phyloP scores from a whole-genome alignment of 768 basidiomycete species.

The Trametes gibbosa region DNA sequence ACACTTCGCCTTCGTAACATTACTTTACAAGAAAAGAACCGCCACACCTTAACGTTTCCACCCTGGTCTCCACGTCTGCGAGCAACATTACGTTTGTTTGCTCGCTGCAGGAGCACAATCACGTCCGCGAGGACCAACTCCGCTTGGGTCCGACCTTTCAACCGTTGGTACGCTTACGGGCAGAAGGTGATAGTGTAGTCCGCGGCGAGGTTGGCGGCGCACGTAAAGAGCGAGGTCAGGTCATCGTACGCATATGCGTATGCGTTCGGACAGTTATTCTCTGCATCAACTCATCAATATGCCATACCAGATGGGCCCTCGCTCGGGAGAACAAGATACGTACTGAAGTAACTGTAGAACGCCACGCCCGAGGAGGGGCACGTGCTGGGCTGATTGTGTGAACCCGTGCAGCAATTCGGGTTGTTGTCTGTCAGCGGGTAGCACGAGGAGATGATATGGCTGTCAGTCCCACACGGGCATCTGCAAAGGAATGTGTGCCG shows the following conservation, averaged over 20 bases:
- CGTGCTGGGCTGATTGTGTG: slow-evolving; percentile 46
- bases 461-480: no score
- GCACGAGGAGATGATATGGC: no score
- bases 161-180: not conserved
- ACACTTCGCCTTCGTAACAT: no score
- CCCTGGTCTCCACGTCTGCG: no score
- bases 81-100: no score
- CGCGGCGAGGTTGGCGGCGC: not conserved
- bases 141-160: no score
- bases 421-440: slow-evolving; percentile 42
- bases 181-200: not conserved
- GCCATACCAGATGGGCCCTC: not conserved
- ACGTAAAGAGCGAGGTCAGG: not conserved
- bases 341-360: slow-evolving; percentile 49
- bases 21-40: no score
- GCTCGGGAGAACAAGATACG: slow-evolving; percentile 9
- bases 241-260: slow-evolving; percentile 37
- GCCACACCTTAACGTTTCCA: no score
- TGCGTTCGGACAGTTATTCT: slow-evolving; percentile 42
- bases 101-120: no score
- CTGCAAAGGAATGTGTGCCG: not conserved
- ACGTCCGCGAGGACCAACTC: no score
- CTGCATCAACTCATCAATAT: slow-evolving; percentile 21
- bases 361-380: slow-evolving; percentile 49
- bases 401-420: slow-evolving; percentile 63